These are phyloP conservation scores for Amphichorda felina DNA, from an alignment of 2,329 filamentous ascomycete species.

Conservation along the genomic window DNA sequence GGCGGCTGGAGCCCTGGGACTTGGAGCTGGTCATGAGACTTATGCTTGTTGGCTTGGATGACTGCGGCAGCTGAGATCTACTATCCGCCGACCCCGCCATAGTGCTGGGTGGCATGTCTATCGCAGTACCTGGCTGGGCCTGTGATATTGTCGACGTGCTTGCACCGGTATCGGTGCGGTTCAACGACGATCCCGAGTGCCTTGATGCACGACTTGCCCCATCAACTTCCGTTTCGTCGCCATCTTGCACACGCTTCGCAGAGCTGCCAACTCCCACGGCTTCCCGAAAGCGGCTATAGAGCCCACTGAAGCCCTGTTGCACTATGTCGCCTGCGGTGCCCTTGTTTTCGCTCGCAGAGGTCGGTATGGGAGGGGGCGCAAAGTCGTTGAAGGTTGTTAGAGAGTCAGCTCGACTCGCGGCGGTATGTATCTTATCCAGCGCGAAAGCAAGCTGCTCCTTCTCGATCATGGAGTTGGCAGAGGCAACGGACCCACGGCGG, in stretches of 20 bases:
- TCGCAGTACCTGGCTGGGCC: slow-evolving; percentile 15
- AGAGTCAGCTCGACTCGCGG: slow-evolving; percentile 72
- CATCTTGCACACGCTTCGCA: slow-evolving; percentile 10
- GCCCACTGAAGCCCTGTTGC: slow-evolving; percentile 75
- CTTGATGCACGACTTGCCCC: slow-evolving; percentile 28
- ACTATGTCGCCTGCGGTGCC: slow-evolving; percentile 60
- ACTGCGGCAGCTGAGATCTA: slow-evolving; percentile 25
- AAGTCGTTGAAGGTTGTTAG: slow-evolving; percentile 94
- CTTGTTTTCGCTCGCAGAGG: slow-evolving; percentile 53
- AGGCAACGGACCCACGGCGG: slow-evolving; percentile 26
- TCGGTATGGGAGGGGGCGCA: slow-evolving; percentile 53
- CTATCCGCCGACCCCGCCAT: slow-evolving; percentile 17
- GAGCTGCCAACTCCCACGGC: slow-evolving; percentile 61
- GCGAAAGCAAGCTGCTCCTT: slow-evolving; percentile 65
- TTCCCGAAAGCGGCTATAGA: slow-evolving; percentile 77
- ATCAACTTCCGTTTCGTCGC: slow-evolving; percentile 12
- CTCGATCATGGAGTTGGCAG: slow-evolving; percentile 33
- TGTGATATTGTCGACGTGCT: slow-evolving; percentile 6
- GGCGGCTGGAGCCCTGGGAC: slow-evolving; percentile 23
- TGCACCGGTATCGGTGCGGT: slow-evolving; percentile 24
- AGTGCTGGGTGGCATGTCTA: slow-evolving; percentile 17
- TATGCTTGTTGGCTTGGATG: slow-evolving; percentile 36
- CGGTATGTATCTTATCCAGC: slow-evolving; percentile 78
- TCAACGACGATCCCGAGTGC: slow-evolving; percentile 25
- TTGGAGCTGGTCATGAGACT: slow-evolving; percentile 33